A percentile compares a stretch with the other conserved stretches of the same genome.
Evolutionary conservation across 345 rosid species (phyloP).

Genomic region (Angophora floribunda): DNA sequence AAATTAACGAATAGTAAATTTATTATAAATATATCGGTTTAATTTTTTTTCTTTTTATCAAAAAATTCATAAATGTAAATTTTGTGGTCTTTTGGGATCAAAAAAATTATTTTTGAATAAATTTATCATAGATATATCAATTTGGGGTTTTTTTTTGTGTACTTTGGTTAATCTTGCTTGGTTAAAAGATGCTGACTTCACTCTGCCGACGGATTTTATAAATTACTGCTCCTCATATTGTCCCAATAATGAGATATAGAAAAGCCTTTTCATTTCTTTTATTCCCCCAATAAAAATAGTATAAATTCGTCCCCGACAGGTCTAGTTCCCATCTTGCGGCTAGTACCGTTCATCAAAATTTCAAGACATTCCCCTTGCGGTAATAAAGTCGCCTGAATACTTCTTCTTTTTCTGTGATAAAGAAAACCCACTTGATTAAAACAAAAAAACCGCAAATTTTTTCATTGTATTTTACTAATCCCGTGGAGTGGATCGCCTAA

Average conservation of each 20-base stretch:
- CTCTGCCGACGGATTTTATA: neutral
- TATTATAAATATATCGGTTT: too few relatives aligned
- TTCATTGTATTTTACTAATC: neutral
- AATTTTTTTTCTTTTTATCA: too few relatives aligned
- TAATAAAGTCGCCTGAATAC: neutral
- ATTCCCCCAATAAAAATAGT: fast-evolving
- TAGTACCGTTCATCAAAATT: neutral
- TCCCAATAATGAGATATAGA: neutral
- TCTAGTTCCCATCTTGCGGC: neutral
- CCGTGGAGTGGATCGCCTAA: neutral
- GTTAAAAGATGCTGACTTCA: neutral
- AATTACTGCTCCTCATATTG: neutral
- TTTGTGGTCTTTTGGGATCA: too few relatives aligned
- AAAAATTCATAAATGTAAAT: too few relatives aligned
- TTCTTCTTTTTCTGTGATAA: neutral
- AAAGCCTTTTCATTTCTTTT: neutral
- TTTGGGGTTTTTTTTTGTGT: too few relatives aligned
- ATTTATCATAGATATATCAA: too few relatives aligned
- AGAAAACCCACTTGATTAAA: neutral
- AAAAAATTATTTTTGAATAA: too few relatives aligned
- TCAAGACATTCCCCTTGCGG: neutral
- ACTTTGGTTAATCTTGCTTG: too few relatives aligned
- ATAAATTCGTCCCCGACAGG: neutral
- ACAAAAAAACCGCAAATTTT: neutral
- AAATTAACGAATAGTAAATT: too few relatives aligned